These are phyloP conservation scores for Auxenochlorella pyrenoidosa DNA, from an alignment of 139 green algal species.

Conservation along the genomic window DNA sequence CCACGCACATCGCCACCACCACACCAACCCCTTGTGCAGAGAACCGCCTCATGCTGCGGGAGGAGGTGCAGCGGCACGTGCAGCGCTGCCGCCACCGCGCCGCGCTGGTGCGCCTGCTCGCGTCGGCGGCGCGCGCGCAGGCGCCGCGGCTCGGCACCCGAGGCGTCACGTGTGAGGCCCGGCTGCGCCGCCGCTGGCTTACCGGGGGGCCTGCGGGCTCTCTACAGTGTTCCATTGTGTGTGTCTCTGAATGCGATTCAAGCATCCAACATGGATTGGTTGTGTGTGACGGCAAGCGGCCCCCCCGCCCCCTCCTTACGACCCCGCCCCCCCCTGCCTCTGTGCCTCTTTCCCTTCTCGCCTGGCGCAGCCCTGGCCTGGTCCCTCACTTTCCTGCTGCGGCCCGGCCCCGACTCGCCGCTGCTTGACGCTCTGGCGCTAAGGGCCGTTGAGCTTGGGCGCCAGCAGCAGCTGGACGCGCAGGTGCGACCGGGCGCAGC, in stretches of 20 bases:
- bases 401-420: not conserved
- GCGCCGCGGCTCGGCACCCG: not conserved
- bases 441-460: not conserved
- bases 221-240: too few relatives aligned
- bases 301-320: not conserved
- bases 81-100: not conserved
- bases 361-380: constrained; percentile 3
- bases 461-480: not conserved
- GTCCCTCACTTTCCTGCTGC: constrained; percentile 11
- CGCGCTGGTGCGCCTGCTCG: not conserved
- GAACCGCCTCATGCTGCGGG: not conserved
- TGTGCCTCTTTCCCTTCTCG: not conserved
- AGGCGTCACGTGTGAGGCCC: not conserved
- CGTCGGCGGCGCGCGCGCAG: not conserved
- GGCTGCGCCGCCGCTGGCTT: too few relatives aligned
- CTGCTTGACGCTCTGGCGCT: constrained; percentile 18
- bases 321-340: not conserved
- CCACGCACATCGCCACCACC: not conserved
- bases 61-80: not conserved
- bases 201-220: too few relatives aligned
- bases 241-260: too few relatives aligned
- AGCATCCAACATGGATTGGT: too few relatives aligned
- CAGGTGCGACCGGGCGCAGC: too few relatives aligned
- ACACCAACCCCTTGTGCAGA: not conserved
- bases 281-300: too few relatives aligned